Percentiles rank a stretch among this genome's conserved stretches.
phyloP scores from a whole-genome alignment of 306 rosid genomes.

The Astragalus membranaceus region DNA sequence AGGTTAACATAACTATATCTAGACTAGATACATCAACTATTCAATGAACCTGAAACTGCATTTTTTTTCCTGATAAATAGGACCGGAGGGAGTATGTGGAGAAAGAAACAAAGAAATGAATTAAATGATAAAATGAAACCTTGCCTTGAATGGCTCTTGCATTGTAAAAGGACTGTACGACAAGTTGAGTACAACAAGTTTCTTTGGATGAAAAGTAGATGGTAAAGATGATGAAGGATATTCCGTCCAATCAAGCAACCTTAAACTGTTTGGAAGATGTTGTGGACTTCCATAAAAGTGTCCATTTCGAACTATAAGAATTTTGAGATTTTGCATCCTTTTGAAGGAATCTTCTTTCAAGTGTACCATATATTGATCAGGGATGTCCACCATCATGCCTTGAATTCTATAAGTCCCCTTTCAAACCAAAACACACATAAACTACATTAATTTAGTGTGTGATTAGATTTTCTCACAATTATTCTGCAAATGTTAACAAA shows the following conservation, averaged over 20 bases:
- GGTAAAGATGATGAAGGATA: slow-evolving; percentile 39
- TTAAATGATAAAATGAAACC: neutral
- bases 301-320: slow-evolving; percentile 29
- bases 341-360: slow-evolving; percentile 24
- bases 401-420: slow-evolving; percentile 29
- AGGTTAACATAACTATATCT: neutral
- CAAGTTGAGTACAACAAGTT: slow-evolving; percentile 19
- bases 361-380: slow-evolving; percentile 26
- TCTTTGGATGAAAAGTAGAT: slow-evolving; percentile 26
- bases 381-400: slow-evolving; percentile 35
- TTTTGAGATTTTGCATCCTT: slow-evolving; percentile 4
- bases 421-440: neutral
- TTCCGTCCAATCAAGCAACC: slow-evolving; percentile 39
- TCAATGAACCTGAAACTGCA: too few species aligned
- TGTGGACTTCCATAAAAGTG: slow-evolving; percentile 25
- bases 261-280: slow-evolving; percentile 38
- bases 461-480: neutral
- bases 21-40: too few species aligned
- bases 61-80: too few species aligned
- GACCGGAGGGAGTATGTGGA: neutral
- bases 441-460: neutral
- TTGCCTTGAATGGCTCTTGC: slow-evolving; percentile 29
- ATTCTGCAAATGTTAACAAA: neutral
- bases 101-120: neutral
- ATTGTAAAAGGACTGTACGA: slow-evolving; percentile 3